Base-by-base conservation (phyloP, 2,329 filamentous ascomycete species). In the Didymella lethalis region DNA sequence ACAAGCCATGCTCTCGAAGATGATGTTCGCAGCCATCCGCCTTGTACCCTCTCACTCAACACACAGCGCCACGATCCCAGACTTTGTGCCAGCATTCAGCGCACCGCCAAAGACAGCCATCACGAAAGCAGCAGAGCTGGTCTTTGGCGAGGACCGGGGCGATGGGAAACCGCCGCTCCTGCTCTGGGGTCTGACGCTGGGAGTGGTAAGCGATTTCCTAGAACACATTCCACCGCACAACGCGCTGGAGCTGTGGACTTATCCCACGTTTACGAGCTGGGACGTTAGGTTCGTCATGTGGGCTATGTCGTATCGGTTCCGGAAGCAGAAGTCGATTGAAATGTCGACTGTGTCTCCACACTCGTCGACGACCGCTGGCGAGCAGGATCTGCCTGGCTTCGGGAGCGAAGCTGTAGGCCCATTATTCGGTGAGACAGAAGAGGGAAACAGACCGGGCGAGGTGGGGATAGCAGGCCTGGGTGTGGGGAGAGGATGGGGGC, bases 121-220 rank as follows among this genome's bases (percentile, higher is more conserved):
- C 2, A 63, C 53, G 10, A 67, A 64, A 4, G 28, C 68, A 0
- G 64, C 57, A 52, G 65, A 69, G 6, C 50, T 63, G 16, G n/a
- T 72, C 23, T 40, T 32, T 25, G 63, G 67, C 47, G 55, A 59
- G 50, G 55, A 63, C 23, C 75, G 45, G 62, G 78, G 63, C 75
- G 57, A 63, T 25, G 60, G 57, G 8, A 70, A 72, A 74, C 72
- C 72, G n/a, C 85, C 86, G 2, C 77, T 90, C 1, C 75, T 90
- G 11, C 83, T 90, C 1, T 91, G 88, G 88, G 88, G 88, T 0
- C 73, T 91, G 32, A 90, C 88, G 0, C 78, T 90, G 1, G 88
- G 88, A 5, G 85, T 91, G 31, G 75, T 90, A 38, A 85, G 86
- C 16, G 88, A 91, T 73, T 87, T 90, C 63, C 80, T 90, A 25